Base-by-base conservation (phyloP, 345 rosid genomes). In the Anastatica hierochuntica region DNA sequence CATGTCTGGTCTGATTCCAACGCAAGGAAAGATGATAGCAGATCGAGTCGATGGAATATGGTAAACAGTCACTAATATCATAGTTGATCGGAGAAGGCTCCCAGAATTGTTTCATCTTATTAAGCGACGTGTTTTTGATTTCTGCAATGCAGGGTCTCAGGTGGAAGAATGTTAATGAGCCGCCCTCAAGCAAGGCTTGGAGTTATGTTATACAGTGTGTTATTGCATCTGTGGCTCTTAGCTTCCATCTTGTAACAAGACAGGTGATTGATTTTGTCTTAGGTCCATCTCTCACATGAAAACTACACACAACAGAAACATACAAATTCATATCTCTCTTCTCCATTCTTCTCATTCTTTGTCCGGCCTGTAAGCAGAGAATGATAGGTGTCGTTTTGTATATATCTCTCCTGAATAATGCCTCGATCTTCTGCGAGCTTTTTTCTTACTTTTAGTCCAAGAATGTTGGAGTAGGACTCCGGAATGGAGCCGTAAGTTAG, bases 1-100 rank as follows among this genome's bases (percentile, higher is more conserved):
- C 69, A 74, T 92, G 69, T 76, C 92, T 6, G 95, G 98, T 61
- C 84, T 87, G 30, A 66, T 87, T 50, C 96, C 98, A 29, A 77
- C 53, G 52, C 95, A 84, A 82, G 98, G 96, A 40, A 90, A 84
- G 73, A 54, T 80, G 68, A 46, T 84, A 19, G 96, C 98, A 63
- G 98, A 90, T 65, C 80, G 92, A 23, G 60, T 90, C 2, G 98
- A 90, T 24, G 87, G 98, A 64, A 67, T 90, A 44, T 90, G 98
- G 98, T 87, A 84, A 59, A 47, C 38, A 56, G 36, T 21, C 49
- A 3, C 43, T 18, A 10, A 36, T 55, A 31, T 40, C 47, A 34
- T 52, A 43, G 12, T 16, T 4, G 15, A n/a, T n/a, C n/a, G n/a
- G n/a, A n/a, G n/a, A n/a, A n/a, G n/a, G n/a, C n/a, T 37, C 13